Evolutionary conservation across 352 stramenopile species (phyloP), one percentile per base, ranked within the genome.

Genomic region (Discostella stelligera): DNA sequence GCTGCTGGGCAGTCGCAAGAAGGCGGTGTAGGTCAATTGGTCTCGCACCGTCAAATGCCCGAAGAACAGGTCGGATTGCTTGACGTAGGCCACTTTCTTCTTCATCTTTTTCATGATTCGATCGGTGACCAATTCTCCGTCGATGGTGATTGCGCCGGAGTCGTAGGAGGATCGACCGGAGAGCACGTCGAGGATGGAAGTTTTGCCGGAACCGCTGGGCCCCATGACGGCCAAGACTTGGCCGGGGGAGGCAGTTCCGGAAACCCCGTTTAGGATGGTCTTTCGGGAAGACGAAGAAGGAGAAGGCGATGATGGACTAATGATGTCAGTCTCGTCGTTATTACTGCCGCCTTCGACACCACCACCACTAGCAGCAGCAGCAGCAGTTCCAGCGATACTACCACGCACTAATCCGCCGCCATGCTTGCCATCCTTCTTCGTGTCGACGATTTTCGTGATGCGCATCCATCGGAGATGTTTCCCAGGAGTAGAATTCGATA

Each of bases 51-150:
- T 96, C 32, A 96, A 88, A 41, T 94, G 94, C n/a, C 78, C 46
- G 74, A 96, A 96, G 73, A 96, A 96, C 7, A 96, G 64, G 70
- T 97, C 92, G 66, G 91, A 83, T 50, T 96, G 94, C 79, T 93
- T 90, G n/a, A 97, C 90, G 69, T 96, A 96, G 2, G 88, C 88
- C 66, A 91, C 82, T 70, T 85, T 79, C 9, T 76, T 67, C 79
- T 91, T 89, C 50, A 91, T 74, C 20, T 72, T 77, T 66, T 91
- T 91, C 65, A 85, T 81, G 16, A 80, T 64, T 11, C 67, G 46
- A 16, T 82, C 63, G 7, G 52, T 67, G 21, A 80, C 78, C 4
- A 89, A 30, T 11, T 72, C 59, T 3, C 70, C 72, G 75, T 89
- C 87, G 20, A 93, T 65, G 23, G 71, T 81, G 37, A 92, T 83